phyloP scores from a whole-genome alignment of 2,329 filamentous ascomycete species.

The Aureobasidium sp. region DNA sequence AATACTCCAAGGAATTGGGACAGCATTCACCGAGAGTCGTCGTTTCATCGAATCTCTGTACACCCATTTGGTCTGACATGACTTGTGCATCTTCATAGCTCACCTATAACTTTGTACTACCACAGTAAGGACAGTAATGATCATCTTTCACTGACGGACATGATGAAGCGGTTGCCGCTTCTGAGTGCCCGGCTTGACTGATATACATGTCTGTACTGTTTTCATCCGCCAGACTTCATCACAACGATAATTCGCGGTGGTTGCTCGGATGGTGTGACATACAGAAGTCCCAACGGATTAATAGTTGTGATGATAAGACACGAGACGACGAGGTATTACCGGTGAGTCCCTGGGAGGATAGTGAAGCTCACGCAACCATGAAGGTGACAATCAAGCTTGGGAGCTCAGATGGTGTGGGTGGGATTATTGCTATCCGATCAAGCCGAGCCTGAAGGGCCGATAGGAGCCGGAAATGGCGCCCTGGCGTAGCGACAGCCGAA shows the following conservation, averaged over 20 bases:
- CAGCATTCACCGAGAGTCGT: too few species aligned
- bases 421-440: background rate
- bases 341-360: background rate
- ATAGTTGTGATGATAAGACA: background rate
- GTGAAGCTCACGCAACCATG: constrained; percentile 5
- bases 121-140: too few species aligned
- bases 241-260: background rate
- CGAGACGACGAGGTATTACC: background rate
- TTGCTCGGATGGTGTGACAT: background rate
- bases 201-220: too few species aligned
- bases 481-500: background rate
- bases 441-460: constrained; percentile 5
- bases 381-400: background rate
- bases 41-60: too few species aligned
- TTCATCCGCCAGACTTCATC: background rate
- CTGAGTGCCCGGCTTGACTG: too few species aligned
- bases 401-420: background rate
- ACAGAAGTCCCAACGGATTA: background rate
- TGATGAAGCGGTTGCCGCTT: too few species aligned
- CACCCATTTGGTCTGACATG: too few species aligned
- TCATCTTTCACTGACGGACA: too few species aligned
- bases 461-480: background rate
- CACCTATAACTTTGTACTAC: too few species aligned
- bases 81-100: too few species aligned
- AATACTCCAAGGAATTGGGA: too few species aligned